Conservation (phyloP, 306 rosid genomes). For the Citrullus amarus region DNA sequence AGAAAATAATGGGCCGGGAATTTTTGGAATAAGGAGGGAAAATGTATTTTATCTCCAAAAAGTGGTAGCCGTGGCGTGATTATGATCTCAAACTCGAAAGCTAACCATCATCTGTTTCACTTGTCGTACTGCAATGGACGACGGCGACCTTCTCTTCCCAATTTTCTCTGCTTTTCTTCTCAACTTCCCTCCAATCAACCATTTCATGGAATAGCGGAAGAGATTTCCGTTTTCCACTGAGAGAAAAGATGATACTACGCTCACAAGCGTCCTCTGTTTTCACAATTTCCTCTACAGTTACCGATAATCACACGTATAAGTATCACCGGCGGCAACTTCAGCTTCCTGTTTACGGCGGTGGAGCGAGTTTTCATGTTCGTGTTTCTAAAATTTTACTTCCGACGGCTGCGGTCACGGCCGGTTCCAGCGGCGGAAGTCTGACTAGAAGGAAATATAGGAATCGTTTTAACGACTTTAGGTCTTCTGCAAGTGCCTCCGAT, state of each 20-base stretch:
- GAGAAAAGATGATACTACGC: background rate
- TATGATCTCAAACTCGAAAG: conserved; percentile 1
- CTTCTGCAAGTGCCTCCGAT: conserved; percentile 9
- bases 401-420: conserved; percentile 14
- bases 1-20: background rate
- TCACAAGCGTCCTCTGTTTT: conserved; percentile 6
- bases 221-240: background rate
- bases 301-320: background rate
- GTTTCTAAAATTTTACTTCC: background rate
- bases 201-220: background rate
- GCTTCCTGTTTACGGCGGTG: background rate
- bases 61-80: conserved; percentile 10
- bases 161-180: background rate
- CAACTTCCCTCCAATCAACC: background rate
- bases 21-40: background rate
- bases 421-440: conserved; percentile 3
- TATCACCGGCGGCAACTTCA: background rate
- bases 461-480: conserved; percentile 11
- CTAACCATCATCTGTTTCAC: background rate
- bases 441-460: conserved; percentile 14
- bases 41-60: background rate
- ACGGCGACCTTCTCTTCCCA: conserved; percentile 1
- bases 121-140: background rate
- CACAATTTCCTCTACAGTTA: background rate
- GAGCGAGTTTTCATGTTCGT: background rate